phyloP scores from a whole-genome alignment of 495 filamentous ascomycete species.

The Extremus antarcticus region DNA sequence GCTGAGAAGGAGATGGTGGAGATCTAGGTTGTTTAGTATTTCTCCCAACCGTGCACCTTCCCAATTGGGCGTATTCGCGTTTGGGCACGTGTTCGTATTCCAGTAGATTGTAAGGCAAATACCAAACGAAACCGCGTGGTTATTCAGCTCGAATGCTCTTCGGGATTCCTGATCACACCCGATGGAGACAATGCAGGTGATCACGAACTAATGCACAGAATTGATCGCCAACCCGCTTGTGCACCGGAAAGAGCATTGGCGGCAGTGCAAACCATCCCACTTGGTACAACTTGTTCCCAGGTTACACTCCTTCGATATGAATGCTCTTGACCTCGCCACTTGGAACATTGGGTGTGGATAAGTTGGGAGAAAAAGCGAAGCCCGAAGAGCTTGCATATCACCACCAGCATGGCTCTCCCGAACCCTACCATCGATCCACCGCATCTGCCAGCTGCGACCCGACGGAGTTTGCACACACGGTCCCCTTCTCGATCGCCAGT shows the following conservation, averaged over 20 bases:
- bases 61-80: background rate
- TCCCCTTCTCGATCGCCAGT: conserved; percentile 15
- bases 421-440: conserved; percentile 15
- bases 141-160: too few species aligned
- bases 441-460: background rate
- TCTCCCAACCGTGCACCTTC: background rate
- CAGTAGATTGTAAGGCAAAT: too few species aligned
- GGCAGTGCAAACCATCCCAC: background rate
- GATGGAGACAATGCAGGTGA: background rate
- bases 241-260: background rate
- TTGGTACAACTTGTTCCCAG: background rate
- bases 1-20: background rate
- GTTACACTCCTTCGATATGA: too few species aligned
- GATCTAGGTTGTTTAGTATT: background rate
- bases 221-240: background rate
- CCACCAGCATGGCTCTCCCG: conserved; percentile 5
- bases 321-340: too few species aligned
- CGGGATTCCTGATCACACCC: too few species aligned
- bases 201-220: background rate
- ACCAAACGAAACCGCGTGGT: too few species aligned
- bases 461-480: conserved; percentile 4
- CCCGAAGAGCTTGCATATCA: too few species aligned
- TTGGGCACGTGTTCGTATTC: background rate
- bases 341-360: too few species aligned
- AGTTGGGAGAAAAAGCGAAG: too few species aligned